These are phyloP conservation scores for Papiliotrema laurentii DNA, from an alignment of 1,284 basidiomycete genomes.

Conservation along the genomic window DNA sequence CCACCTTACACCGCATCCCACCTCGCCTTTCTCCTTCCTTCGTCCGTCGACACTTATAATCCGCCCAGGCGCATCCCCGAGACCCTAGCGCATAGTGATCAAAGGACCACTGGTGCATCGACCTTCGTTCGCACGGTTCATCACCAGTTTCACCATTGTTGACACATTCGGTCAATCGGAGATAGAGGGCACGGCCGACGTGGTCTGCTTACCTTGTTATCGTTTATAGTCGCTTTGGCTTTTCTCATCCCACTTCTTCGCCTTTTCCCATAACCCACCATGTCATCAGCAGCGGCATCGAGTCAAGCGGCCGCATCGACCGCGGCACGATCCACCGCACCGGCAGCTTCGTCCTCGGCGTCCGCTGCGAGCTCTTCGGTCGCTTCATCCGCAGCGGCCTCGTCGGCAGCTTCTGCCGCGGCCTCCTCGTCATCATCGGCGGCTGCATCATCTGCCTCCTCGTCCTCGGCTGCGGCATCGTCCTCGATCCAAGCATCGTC, in stretches of 20 bases:
- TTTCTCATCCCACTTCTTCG: not conserved
- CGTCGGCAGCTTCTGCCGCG: not conserved
- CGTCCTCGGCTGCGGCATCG: constrained; percentile 1
- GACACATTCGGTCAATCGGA: too few species aligned
- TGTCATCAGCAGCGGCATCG: not conserved
- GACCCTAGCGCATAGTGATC: too few species aligned
- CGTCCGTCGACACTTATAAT: too few species aligned
- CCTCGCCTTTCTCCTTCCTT: too few species aligned
- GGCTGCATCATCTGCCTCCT: constrained; percentile 1
- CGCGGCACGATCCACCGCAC: not conserved
- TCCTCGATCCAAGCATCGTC: not conserved
- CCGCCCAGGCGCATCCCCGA: too few species aligned
- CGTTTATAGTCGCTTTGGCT: not conserved
- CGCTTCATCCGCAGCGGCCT: not conserved
- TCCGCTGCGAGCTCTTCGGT: not conserved
- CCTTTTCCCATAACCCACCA: not conserved
- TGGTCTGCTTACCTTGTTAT: too few species aligned
- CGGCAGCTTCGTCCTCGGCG: not conserved
- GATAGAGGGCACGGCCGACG: too few species aligned
- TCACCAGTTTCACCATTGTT: too few species aligned
- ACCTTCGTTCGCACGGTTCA: too few species aligned
- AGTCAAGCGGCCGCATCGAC: not conserved
- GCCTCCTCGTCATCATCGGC: not conserved
- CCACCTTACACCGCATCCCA: too few species aligned
- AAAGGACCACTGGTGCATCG: too few species aligned